Percentiles rank a stretch among this genome's conserved stretches.
Evolutionary conservation across 306 rosid genomes (phyloP).

Genomic region (Inga leiocalycina): DNA sequence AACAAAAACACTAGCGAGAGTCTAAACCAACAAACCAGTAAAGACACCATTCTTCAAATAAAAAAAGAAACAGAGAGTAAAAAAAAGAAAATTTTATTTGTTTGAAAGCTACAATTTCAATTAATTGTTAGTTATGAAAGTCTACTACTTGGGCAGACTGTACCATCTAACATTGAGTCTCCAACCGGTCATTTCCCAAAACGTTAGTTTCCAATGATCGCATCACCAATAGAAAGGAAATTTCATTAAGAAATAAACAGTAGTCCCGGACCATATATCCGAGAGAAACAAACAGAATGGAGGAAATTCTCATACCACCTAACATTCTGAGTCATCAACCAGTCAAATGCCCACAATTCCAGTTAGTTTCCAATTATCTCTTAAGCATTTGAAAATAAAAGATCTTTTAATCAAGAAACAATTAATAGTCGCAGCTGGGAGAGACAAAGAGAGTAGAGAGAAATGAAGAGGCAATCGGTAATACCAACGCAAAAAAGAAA

Average conservation of each 20-base stretch:
- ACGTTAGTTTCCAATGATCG: not conserved
- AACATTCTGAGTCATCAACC: not conserved
- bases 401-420: not conserved
- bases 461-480: not conserved
- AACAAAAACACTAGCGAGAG: not conserved
- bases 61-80: not conserved
- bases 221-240: not conserved
- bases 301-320: not conserved
- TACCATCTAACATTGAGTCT: not conserved
- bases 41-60: not conserved
- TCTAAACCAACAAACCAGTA: not conserved
- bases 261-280: not conserved
- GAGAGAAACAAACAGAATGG: not conserved
- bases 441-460: not conserved
- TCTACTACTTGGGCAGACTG: not conserved
- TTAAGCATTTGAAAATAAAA: not conserved
- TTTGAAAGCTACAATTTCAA: not conserved
- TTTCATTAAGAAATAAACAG: not conserved
- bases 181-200: not conserved
- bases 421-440: not conserved
- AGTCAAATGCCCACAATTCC: not conserved
- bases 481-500: not conserved
- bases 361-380: not conserved
- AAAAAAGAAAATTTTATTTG: not conserved
- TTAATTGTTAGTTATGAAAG: not conserved